Percentiles rank a stretch among this genome's conserved stretches.
Evolutionary conservation across 495 filamentous ascomycete genomes (phyloP).

Genomic region (Penicillium robsamsonii): DNA sequence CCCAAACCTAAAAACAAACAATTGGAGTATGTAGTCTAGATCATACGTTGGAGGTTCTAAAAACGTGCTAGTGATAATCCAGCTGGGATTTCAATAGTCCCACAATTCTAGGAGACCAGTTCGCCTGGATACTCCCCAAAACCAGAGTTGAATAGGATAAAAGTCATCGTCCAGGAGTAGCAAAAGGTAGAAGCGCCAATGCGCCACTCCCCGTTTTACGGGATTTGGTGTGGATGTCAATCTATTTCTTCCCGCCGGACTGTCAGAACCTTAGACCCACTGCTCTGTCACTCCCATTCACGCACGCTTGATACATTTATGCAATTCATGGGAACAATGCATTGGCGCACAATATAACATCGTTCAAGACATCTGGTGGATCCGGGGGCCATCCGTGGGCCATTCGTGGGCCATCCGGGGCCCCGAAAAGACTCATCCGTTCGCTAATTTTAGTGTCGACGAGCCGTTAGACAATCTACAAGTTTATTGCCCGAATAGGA

Average conservation of each 20-base stretch:
- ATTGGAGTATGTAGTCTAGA: background rate
- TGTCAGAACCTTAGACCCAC: background rate
- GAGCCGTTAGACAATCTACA: background rate
- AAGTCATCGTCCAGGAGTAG: background rate
- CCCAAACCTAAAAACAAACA: background rate
- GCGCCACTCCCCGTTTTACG: background rate
- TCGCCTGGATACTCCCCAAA: background rate
- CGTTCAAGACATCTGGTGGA: too few species aligned
- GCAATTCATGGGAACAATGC: background rate
- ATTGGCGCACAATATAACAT: too few species aligned
- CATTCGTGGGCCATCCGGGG: too few species aligned
- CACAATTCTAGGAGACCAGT: slow-evolving; percentile 12
- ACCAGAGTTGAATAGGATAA: background rate
- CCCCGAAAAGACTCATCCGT: background rate
- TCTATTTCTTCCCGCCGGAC: background rate
- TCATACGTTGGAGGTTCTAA: background rate
- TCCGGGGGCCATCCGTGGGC: too few species aligned
- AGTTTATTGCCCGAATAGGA: background rate
- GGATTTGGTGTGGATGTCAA: background rate
- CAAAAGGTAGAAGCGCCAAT: background rate
- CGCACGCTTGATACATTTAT: background rate
- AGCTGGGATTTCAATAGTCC: slow-evolving; percentile 40
- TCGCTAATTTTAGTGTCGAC: background rate
- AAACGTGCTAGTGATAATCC: background rate
- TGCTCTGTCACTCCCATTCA: background rate